phyloP scores from a whole-genome alignment of 495 filamentous ascomycete genomes.

The Trichoderma orchidacearum region DNA sequence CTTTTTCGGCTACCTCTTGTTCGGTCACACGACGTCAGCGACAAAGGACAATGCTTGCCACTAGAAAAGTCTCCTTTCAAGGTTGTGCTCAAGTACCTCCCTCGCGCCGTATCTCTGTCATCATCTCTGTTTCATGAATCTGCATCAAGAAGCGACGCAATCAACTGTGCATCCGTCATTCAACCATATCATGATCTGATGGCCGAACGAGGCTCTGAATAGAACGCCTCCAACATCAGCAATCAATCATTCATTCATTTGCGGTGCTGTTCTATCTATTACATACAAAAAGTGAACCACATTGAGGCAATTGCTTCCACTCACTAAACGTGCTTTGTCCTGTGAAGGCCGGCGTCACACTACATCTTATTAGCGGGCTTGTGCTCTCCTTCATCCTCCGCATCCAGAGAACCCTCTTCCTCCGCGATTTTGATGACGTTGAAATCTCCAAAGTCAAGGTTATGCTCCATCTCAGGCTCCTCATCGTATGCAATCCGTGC shows the following conservation, averaged over 20 bases:
- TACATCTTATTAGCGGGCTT: constrained; percentile 42
- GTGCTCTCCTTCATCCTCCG: constrained; percentile 43
- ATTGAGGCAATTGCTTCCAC: background rate
- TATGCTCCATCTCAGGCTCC: constrained; percentile 75
- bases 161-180: no score
- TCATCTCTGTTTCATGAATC: no score
- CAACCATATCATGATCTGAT: no score
- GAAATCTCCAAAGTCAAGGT: constrained; percentile 71
- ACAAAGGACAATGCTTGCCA: constrained; percentile 87
- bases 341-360: background rate
- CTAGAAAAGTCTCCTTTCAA: constrained; percentile 26
- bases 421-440: constrained; percentile 50
- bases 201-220: no score
- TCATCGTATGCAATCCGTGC: constrained; percentile 68
- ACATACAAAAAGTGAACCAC: background rate
- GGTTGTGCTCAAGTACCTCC: no score
- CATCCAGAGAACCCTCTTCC: constrained; percentile 31
- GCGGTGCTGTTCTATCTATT: no score
- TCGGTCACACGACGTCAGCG: constrained; percentile 52
- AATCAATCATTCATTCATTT: no score
- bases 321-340: background rate
- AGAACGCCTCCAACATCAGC: no score
- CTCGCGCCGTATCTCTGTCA: no score
- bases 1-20: constrained; percentile 75
- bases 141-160: background rate